Base-by-base conservation (phyloP, 1,139 yeast genomes). In the Meyerozyma sp. region DNA sequence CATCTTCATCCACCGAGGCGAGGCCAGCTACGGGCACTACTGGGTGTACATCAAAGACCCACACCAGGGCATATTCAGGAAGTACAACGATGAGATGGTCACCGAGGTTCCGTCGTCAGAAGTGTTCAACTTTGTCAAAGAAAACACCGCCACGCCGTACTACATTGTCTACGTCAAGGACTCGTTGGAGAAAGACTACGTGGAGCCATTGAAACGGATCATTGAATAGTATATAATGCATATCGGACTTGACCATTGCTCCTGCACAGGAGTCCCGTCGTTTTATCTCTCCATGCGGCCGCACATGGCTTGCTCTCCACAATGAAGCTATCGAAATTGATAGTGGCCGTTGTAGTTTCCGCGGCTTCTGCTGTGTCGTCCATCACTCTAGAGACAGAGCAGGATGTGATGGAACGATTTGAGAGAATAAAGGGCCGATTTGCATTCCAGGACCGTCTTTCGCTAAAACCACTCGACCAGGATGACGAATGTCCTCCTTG, bases 1-100 rank as follows among this genome's bases (percentile, higher is more conserved):
- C 0, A 84, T 93, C 7, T 93, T 93, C 57, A 89, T 94, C 40
- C 98, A 93, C 62, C 73, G 97, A 44, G 98, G 98, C 7, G 95
- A 90, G 56, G 98, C 96, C 1, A 82, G 90, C 45, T 91, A 87
- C 58, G 98, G 98, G 3, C 98, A 93, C 63, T 93, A 93, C 61
- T 93, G 98, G 97, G 79, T 91, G 13, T 93, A 91, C 59, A 91
- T 93, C 48, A 80, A 79, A 49, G 98, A 93, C 61, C 80, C 83
- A 10, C 75, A 75, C 49, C 70, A 74, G 14, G 77, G 78, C 39
- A 68, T 85, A 29, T 93, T 82, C 77, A 72, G 97, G 48, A 91
- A 88, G 69, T 93, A 93, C 62, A 93, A 93, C 57, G 98, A 93
- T 65, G 98, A 93, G 57, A 75, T 77, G 11, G 95, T 93, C 16